phyloP scores from a whole-genome alignment of 2,329 filamentous ascomycete species.

The Furcasterigmium furcatum region DNA sequence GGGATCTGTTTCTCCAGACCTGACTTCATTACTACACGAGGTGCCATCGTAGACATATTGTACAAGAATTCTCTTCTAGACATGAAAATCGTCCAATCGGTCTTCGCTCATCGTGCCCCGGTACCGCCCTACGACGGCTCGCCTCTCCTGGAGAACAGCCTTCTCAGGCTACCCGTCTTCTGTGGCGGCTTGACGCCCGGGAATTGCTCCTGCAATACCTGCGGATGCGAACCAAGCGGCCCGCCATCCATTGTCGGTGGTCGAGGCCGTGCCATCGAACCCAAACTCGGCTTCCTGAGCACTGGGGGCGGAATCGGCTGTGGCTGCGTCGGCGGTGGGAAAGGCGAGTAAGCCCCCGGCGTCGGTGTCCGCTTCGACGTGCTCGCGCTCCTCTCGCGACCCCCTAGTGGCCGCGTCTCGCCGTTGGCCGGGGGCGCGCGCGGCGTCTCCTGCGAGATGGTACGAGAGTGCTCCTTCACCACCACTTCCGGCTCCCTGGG shows the following conservation, averaged over 20 bases:
- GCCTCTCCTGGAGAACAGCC: slow-evolving; percentile 23
- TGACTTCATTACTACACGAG: too few species aligned
- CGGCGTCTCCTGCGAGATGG: not conserved
- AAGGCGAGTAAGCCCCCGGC: slow-evolving; percentile 4
- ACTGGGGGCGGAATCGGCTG: not conserved
- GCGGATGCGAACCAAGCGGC: not conserved
- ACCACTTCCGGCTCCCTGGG: not conserved
- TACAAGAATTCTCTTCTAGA: too few species aligned
- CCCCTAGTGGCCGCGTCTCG: not conserved
- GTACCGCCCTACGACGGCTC: too few species aligned
- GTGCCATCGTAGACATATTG: too few species aligned
- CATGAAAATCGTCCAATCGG: too few species aligned
- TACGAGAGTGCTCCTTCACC: not conserved
- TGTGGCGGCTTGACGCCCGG: slow-evolving; percentile 22
- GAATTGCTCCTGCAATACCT: not conserved
- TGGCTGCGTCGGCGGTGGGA: slow-evolving; percentile 6
- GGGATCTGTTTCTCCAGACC: too few species aligned
- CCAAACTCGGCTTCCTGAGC: not conserved
- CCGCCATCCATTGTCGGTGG: not conserved
- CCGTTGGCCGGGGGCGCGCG: too few species aligned
- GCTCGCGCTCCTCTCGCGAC: not conserved
- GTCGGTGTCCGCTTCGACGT: not conserved
- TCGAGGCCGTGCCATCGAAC: not conserved
- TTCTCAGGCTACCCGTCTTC: slow-evolving; percentile 31
- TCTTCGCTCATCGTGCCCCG: too few species aligned